phyloP scores from a whole-genome alignment of 2,329 filamentous ascomycete genomes.

The Zymoseptoria pseudotritici region DNA sequence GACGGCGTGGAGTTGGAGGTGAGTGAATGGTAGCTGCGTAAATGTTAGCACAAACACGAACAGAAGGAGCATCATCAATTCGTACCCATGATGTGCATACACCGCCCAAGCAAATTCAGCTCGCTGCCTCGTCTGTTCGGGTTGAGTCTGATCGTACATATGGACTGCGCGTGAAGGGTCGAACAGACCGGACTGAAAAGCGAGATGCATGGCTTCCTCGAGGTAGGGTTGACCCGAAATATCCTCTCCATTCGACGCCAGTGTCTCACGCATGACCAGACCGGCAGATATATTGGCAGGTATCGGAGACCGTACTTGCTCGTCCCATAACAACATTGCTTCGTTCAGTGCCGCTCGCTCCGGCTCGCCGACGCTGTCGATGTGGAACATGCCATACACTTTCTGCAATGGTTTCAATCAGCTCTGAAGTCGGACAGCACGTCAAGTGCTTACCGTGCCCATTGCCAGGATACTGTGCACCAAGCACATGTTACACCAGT shows the following conservation, averaged over 20 bases:
- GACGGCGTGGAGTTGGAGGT: not conserved
- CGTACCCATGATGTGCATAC: conserved; percentile 7
- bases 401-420: conserved; percentile 1
- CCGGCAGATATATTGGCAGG: conserved; percentile 9
- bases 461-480: conserved; percentile 8
- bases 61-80: not conserved
- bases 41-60: not conserved
- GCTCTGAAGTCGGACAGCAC: not conserved
- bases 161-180: not conserved
- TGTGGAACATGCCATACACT: conserved; percentile 6
- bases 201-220: conserved; percentile 5
- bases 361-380: not conserved
- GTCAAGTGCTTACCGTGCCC: conserved; percentile 2
- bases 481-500: conserved; percentile 8
- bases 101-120: conserved; percentile 7
- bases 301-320: conserved; percentile 1
- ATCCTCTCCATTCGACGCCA: conserved; percentile 6
- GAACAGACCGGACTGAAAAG: conserved; percentile 1
- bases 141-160: conserved; percentile 1
- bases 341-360: conserved; percentile 3
- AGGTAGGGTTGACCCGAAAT: conserved; percentile 2
- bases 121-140: not conserved
- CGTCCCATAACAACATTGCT: conserved; percentile 4
- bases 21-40: conserved; percentile 1
- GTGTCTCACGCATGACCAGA: conserved; percentile 2